Conservation (phyloP, 306 rosid genomes). For the Acacia melanoxylon region DNA sequence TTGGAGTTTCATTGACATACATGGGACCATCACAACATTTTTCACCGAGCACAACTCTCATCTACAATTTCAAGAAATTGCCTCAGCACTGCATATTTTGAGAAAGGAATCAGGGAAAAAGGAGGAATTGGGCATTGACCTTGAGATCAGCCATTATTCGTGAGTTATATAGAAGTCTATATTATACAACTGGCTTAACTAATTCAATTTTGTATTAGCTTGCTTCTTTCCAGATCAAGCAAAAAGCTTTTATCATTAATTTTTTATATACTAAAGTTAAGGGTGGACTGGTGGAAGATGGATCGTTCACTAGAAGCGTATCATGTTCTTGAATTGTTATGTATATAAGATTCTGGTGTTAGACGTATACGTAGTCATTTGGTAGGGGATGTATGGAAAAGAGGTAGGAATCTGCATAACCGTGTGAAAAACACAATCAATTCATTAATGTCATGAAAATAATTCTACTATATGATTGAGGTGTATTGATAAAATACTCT, state of each 20-base stretch:
- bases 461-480: background rate
- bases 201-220: background rate
- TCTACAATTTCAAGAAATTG: constrained; percentile 56
- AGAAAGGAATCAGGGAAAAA: constrained; percentile 54
- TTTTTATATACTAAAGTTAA: background rate
- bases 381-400: background rate
- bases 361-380: background rate
- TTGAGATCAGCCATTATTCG: constrained; percentile 25
- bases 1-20: constrained; percentile 70
- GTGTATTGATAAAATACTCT: background rate
- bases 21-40: constrained; percentile 65
- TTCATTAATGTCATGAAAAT: background rate
- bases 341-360: background rate
- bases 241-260: background rate
- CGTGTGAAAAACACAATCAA: background rate
- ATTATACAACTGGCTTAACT: background rate
- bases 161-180: background rate
- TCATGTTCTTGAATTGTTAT: background rate
- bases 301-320: background rate
- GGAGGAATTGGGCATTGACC: constrained; percentile 32
- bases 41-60: constrained; percentile 70
- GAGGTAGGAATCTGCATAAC: background rate
- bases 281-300: background rate
- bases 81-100: constrained; percentile 38
- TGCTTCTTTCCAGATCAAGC: background rate